phyloP scores from a whole-genome alignment of 2,329 filamentous ascomycete species.

The Colletotrichum abscissum region DNA sequence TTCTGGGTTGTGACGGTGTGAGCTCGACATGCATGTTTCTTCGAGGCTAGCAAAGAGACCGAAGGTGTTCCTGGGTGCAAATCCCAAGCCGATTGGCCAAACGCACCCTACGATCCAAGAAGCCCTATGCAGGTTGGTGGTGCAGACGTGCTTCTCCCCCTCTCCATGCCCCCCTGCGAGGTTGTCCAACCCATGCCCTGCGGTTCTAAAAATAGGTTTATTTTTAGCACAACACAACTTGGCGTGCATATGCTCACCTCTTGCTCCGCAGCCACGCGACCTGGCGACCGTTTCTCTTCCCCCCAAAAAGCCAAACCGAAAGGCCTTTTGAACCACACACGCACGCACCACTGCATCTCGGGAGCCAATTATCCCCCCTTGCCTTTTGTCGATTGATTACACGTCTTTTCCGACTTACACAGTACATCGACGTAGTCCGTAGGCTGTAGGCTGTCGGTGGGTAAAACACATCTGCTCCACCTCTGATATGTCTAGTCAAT shows the following conservation, averaged over 20 bases:
- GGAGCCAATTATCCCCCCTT: not conserved
- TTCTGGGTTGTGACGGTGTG: conserved; percentile 20
- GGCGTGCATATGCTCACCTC: not conserved
- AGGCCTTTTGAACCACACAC: not conserved
- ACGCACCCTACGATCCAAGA: conserved; percentile 4
- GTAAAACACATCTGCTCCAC: not conserved
- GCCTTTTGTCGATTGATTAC: not conserved
- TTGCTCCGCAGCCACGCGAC: conserved; percentile 31
- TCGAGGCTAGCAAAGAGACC: conserved; percentile 6
- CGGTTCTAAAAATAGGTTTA: conserved; percentile 34
- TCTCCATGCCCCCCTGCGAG: not conserved
- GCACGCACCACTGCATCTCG: not conserved
- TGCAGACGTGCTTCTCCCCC: not conserved
- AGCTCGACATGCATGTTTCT: conserved; percentile 30
- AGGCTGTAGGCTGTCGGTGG: not conserved
- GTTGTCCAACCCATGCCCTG: conserved; percentile 6
- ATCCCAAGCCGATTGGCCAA: conserved; percentile 21
- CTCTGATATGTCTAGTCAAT: not conserved
- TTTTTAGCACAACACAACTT: conserved; percentile 27
- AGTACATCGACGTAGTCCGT: no score
- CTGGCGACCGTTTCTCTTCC: not conserved
- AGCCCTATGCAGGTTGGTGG: conserved; percentile 2
- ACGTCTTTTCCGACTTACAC: not conserved
- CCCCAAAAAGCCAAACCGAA: not conserved
- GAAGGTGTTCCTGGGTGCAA: conserved; percentile 14